These are phyloP conservation scores for Oidium heveae DNA, from an alignment of 2,329 filamentous ascomycete genomes.

Conservation along the genomic window DNA sequence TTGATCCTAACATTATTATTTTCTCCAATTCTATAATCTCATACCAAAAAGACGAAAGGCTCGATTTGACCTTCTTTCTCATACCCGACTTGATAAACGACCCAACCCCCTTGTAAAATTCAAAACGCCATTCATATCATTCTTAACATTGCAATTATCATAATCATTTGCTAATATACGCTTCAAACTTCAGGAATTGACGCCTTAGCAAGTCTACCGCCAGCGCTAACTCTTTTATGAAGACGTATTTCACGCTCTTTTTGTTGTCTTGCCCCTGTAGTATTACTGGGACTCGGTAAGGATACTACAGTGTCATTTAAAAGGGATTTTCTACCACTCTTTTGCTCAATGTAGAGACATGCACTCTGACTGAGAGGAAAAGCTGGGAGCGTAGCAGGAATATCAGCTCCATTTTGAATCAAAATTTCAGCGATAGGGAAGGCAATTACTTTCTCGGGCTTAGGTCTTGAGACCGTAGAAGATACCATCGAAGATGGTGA, in stretches of 20 bases:
- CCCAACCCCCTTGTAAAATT: too few relatives aligned
- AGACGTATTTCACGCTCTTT: slow-evolving; percentile 42
- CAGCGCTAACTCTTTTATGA: slow-evolving; percentile 58
- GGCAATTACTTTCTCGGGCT: slow-evolving; percentile 28
- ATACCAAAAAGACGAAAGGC: too few relatives aligned
- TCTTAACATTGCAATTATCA: background rate
- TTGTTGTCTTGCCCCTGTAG: slow-evolving; percentile 22
- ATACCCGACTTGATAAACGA: too few relatives aligned
- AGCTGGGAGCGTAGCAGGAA: slow-evolving; percentile 48
- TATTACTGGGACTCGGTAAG: slow-evolving; percentile 25
- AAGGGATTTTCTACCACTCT: slow-evolving; percentile 22
- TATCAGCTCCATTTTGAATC: slow-evolving; percentile 78
- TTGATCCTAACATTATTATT: too few relatives aligned
- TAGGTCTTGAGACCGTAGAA: slow-evolving; percentile 14
- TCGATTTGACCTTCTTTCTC: too few relatives aligned
- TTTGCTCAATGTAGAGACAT: slow-evolving; percentile 66
- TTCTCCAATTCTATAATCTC: too few relatives aligned
- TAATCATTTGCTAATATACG: background rate
- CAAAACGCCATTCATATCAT: background rate
- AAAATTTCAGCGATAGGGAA: slow-evolving; percentile 83
- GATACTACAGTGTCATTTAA: slow-evolving; percentile 32
- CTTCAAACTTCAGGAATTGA: slow-evolving; percentile 12
- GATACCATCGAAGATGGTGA: slow-evolving; percentile 31
- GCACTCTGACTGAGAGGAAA: slow-evolving; percentile 67
- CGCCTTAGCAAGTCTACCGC: slow-evolving; percentile 35